A percentile compares a stretch with the other conserved stretches of the same genome.
phyloP scores from a whole-genome alignment of 2,329 filamentous ascomycete species.

The Pseudogymnoascus sp. region DNA sequence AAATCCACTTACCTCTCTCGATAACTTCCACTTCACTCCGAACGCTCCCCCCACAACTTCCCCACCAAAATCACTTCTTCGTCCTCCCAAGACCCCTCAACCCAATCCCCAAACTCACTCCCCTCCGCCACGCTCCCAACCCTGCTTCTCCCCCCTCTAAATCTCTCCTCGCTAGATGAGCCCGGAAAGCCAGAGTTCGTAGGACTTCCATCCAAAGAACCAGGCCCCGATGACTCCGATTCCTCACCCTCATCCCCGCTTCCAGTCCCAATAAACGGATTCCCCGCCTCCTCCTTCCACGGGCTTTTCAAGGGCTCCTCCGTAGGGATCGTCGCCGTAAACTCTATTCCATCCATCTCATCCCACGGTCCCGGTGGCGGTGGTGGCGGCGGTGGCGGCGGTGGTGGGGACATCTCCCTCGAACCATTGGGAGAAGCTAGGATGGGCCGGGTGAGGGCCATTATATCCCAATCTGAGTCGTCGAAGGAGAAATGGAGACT shows the following conservation, averaged over 20 bases:
- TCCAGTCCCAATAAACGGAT: neutral
- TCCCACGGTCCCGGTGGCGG: neutral
- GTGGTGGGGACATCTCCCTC: neutral
- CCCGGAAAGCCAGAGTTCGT: neutral
- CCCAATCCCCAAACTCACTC: neutral
- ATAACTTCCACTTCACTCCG: neutral
- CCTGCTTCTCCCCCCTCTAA: neutral
- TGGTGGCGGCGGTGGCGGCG: neutral
- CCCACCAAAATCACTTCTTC: neutral
- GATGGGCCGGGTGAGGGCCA: neutral
- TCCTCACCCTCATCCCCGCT: neutral
- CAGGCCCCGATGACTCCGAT: no score
- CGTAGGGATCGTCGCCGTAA: neutral
- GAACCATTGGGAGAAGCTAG: neutral
- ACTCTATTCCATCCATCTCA: neutral
- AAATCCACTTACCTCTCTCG: neutral
- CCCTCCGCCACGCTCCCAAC: neutral
- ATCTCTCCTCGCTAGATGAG: neutral
- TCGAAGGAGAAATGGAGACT: neutral
- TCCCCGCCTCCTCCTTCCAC: neutral
- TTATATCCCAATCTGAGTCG: neutral
- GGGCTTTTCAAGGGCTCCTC: neutral
- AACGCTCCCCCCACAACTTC: neutral
- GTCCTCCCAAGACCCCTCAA: neutral
- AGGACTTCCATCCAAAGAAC: neutral